Percentiles rank a stretch among this genome's conserved stretches.
phyloP scores from a whole-genome alignment of 1,284 basidiomycete species.

The Moesziomyces aphidis region DNA sequence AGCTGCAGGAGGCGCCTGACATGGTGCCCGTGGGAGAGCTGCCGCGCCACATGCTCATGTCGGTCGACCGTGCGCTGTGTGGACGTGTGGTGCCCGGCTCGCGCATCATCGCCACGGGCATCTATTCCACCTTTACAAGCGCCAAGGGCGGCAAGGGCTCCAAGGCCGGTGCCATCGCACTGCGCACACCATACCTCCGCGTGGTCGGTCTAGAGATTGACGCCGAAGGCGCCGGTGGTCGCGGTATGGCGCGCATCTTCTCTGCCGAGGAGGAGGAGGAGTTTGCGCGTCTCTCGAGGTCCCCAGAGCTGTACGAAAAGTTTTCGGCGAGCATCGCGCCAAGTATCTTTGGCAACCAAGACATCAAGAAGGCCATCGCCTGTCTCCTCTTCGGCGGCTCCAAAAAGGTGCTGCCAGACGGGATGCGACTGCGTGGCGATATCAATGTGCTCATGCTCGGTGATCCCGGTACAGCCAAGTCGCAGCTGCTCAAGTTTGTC shows the following conservation, averaged over 20 bases:
- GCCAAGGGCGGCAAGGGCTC: slow-evolving; percentile 74
- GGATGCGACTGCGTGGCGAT: slow-evolving; percentile 95
- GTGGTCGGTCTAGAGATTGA: slow-evolving; percentile 91
- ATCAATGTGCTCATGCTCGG: slow-evolving; percentile 97
- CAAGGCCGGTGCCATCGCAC: slow-evolving; percentile 73
- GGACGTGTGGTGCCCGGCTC: slow-evolving; percentile 82
- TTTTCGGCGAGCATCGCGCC: slow-evolving; percentile 95
- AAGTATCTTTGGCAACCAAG: slow-evolving; percentile 94
- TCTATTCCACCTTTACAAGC: slow-evolving; percentile 94
- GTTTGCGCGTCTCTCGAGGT: slow-evolving; percentile 88
- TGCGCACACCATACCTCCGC: slow-evolving; percentile 93
- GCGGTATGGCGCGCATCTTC: slow-evolving; percentile 77
- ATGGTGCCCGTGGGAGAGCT: slow-evolving; percentile 99
- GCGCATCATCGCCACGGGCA: slow-evolving; percentile 91
- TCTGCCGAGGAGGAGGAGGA: slow-evolving; percentile 97
- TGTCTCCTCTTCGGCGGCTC: slow-evolving; percentile 96
- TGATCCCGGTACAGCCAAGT: slow-evolving; percentile 98
- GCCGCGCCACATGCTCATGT: slow-evolving; percentile 93
- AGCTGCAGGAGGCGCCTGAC: slow-evolving; percentile 98
- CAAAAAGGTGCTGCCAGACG: slow-evolving; percentile 97
- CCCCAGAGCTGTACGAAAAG: slow-evolving; percentile 90
- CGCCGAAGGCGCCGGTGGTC: slow-evolving; percentile 73
- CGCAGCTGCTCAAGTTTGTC: slow-evolving; percentile 96
- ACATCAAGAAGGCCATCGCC: slow-evolving; percentile 97
- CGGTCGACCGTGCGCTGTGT: slow-evolving; percentile 75